phyloP scores from a whole-genome alignment of 768 basidiomycete species.

The Amanita inopinata region DNA sequence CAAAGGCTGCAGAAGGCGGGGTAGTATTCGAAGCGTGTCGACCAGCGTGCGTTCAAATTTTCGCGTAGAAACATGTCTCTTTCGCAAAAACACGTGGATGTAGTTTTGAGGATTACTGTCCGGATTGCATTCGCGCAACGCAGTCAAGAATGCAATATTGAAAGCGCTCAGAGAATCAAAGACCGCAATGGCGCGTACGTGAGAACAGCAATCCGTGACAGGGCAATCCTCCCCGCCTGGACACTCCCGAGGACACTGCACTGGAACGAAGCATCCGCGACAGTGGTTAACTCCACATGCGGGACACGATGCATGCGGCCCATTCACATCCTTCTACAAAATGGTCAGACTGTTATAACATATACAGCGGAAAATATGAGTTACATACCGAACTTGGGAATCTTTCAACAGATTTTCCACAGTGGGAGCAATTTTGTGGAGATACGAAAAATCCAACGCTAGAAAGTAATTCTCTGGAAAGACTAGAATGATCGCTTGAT shows the following conservation, averaged over 20 bases:
- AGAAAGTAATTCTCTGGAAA: slow-evolving; percentile 6
- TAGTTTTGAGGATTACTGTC: slow-evolving; percentile 7
- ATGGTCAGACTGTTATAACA: background rate
- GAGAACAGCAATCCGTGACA: slow-evolving; percentile 22
- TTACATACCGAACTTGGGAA: slow-evolving; percentile 1
- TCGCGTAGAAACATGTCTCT: slow-evolving; percentile 2
- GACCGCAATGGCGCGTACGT: slow-evolving; percentile 22
- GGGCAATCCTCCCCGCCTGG: slow-evolving; percentile 19
- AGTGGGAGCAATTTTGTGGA: slow-evolving; percentile 5
- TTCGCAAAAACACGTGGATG: slow-evolving; percentile 9
- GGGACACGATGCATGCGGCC: slow-evolving; percentile 20
- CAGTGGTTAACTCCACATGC: slow-evolving; percentile 22
- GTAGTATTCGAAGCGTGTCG: slow-evolving; percentile 10
- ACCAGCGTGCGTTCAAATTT: slow-evolving; percentile 8
- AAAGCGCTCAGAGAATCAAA: slow-evolving; percentile 24
- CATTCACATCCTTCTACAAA: slow-evolving; percentile 5
- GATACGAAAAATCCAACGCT: slow-evolving; percentile 7
- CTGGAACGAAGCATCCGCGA: slow-evolving; percentile 23
- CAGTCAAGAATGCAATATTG: slow-evolving; percentile 18
- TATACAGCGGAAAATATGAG: background rate
- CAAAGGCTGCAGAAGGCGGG: slow-evolving; percentile 8
- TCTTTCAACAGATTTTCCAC: slow-evolving; percentile 3
- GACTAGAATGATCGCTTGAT: background rate
- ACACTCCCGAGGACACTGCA: slow-evolving; percentile 17
- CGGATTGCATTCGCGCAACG: slow-evolving; percentile 14